Evolutionary conservation across 2,329 filamentous ascomycete species (phyloP), one percentile per base, ranked within the genome.

Genomic region (Fusarium sp.): DNA sequence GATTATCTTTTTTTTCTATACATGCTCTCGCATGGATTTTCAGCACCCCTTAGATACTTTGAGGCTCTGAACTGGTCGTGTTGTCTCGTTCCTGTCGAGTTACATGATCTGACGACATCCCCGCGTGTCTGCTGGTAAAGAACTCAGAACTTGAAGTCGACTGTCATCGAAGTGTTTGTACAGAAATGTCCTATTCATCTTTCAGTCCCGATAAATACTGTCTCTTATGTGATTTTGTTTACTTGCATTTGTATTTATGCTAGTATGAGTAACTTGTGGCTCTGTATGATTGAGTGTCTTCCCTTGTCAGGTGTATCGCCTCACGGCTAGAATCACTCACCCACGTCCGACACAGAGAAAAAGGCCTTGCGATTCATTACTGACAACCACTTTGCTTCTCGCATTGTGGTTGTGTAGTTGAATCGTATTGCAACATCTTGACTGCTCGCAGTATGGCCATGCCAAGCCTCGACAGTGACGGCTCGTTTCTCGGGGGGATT

Each of bases 61-160:
- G 15, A 15, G 20, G 30, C 35, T 28, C 33, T 39, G 20, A n/a
- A 28, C 20, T 12, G 10, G 24, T 39, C 14, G 20, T 24, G 39
- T 16, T 56, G 28, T 45, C 24, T 50, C 14, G n/a, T 50, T 57
- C 31, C 36, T 33, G 24, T 50, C 15, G 39, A 57, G 41, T 50
- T 57, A 57, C 41, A 30, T 28, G n/a, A 28, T 28, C 24, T n/a
- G 42, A 57, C 20, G 9, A 20, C 15, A 41, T 55, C 15, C 12
- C 16, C 8, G 12, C 2, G 4, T n/a, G 16, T 10, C 22, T 42
- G 16, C 26, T 41, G 51, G 51, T 55, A 55, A 6, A 30, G 22
- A 28, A 18, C 31, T 28, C 11, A 5, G 24, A 16, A 7, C 33
- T 39, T 18, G 14, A 38, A 33, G 15, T 30, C 26, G 12, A 28